A percentile compares a stretch with the other conserved stretches of the same genome.
These are phyloP conservation scores for Kluyveromyces wickerhamii DNA, from an alignment of 805 yeast genomes.

Conservation along the genomic window DNA sequence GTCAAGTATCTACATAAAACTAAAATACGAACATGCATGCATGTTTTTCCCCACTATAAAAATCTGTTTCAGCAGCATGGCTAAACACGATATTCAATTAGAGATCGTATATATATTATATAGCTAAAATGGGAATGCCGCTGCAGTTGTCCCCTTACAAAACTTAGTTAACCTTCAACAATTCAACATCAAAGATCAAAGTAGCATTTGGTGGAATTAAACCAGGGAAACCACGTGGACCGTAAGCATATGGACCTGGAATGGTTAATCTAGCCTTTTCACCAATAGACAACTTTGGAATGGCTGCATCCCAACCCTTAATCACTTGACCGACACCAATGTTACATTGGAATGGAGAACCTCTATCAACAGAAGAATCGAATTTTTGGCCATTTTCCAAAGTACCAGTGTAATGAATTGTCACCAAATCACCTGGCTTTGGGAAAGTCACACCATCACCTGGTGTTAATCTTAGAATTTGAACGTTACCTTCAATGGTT, in stretches of 20 bases:
- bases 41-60: too few relatives aligned
- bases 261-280: constrained; percentile 88
- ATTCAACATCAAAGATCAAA: constrained; percentile 76
- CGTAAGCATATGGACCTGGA: constrained; percentile 91
- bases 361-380: constrained; percentile 92
- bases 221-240: constrained; percentile 93
- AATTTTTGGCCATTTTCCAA: constrained; percentile 92
- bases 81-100: too few relatives aligned
- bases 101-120: too few relatives aligned
- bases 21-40: too few relatives aligned
- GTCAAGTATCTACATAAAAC: too few relatives aligned
- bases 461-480: constrained; percentile 31
- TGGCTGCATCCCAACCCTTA: constrained; percentile 94
- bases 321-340: constrained; percentile 97
- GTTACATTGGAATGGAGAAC: constrained; percentile 87
- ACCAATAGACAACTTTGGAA: constrained; percentile 87
- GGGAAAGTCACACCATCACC: constrained; percentile 90
- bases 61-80: too few relatives aligned
- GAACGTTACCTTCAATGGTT: constrained; percentile 33
- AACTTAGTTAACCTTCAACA: constrained; percentile 38
- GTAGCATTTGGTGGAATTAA: constrained; percentile 95
- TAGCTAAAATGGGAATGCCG: too few relatives aligned
- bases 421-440: constrained; percentile 75
- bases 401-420: constrained; percentile 94
- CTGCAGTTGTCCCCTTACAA: too few relatives aligned